Evolutionary conservation across 2,329 filamentous ascomycete genomes (phyloP).

Genomic region (Pseudogymnoascus sp.): DNA sequence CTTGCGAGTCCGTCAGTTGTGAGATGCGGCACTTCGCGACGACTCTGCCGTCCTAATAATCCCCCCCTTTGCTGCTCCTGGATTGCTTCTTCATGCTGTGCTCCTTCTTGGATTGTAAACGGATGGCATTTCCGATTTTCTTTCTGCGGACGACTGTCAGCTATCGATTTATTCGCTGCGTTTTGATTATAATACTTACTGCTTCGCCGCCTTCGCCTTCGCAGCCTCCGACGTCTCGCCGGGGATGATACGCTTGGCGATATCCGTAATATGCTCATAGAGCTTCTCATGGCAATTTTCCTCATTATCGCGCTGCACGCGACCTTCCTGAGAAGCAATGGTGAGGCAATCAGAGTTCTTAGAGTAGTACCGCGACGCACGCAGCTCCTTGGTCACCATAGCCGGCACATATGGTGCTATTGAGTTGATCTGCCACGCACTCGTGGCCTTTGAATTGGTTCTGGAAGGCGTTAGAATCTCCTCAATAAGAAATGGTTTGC

Average conservation of each 20-base stretch:
- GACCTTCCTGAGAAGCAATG: slow-evolving; percentile 24
- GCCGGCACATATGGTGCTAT: slow-evolving; percentile 21
- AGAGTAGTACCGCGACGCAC: slow-evolving; percentile 23
- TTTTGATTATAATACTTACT: slow-evolving; percentile 21
- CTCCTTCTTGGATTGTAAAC: slow-evolving; percentile 26
- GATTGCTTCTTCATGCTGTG: slow-evolving; percentile 26
- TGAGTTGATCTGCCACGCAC: slow-evolving; percentile 21
- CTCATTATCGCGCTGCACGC: slow-evolving; percentile 23
- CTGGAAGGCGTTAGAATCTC: slow-evolving; percentile 16
- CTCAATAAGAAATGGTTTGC: background rate
- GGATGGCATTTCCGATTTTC: slow-evolving; percentile 22
- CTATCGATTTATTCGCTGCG: background rate
- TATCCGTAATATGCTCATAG: slow-evolving; percentile 20
- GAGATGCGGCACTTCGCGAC: background rate
- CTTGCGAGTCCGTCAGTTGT: background rate
- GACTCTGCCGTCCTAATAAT: slow-evolving; percentile 7
- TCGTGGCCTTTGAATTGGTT: slow-evolving; percentile 27
- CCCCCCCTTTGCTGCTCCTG: slow-evolving; percentile 1
- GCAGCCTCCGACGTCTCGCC: slow-evolving; percentile 38
- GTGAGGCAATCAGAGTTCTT: slow-evolving; percentile 22
- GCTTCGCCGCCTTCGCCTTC: slow-evolving; percentile 40
- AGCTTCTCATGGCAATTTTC: slow-evolving; percentile 23
- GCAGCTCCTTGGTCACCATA: slow-evolving; percentile 21
- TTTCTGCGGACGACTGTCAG: slow-evolving; percentile 16
- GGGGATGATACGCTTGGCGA: slow-evolving; percentile 23